Conservation (phyloP, 306 rosid genomes). For the Dalbergia oliveri region DNA sequence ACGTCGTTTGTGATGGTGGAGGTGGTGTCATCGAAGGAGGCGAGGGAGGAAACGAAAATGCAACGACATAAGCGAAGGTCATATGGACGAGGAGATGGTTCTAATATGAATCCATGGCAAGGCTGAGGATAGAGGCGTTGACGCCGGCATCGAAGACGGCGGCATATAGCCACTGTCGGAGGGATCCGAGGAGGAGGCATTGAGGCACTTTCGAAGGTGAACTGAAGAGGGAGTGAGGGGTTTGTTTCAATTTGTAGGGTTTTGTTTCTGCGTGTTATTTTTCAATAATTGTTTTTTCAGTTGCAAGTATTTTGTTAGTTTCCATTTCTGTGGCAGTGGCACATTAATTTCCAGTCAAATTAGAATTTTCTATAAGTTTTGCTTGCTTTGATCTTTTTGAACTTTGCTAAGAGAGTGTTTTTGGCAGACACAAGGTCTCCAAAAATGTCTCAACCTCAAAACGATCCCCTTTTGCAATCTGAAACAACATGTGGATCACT, state of each 20-base stretch:
- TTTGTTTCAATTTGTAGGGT: too few relatives aligned
- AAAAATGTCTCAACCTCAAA: constrained; percentile 67
- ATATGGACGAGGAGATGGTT: too few relatives aligned
- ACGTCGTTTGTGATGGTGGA: constrained; percentile 59
- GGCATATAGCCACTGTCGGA: constrained; percentile 55
- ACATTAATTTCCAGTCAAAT: constrained; percentile 5
- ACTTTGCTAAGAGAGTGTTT: neutral
- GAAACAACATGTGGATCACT: constrained; percentile 94
- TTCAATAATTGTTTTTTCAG: neutral
- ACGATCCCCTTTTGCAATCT: constrained; percentile 73
- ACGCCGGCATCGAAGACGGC: constrained; percentile 85
- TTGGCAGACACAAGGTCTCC: constrained; percentile 49
- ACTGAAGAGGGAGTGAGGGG: too few relatives aligned
- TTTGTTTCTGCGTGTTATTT: neutral
- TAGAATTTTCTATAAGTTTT: neutral
- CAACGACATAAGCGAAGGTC: constrained; percentile 60
- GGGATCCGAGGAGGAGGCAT: constrained; percentile 69
- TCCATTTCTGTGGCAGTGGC: neutral
- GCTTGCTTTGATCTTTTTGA: constrained; percentile 17
- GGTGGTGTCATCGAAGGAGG: too few relatives aligned
- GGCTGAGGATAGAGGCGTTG: constrained; percentile 62
- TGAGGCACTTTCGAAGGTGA: too few relatives aligned
- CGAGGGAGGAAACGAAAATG: constrained; percentile 52
- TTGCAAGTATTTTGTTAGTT: constrained; percentile 17
- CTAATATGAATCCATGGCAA: constrained; percentile 61